Evolutionary conservation across 208 protist species (phyloP), one percentile per base, ranked within the genome.

Genomic region (Entamoeba nuttalli): DNA sequence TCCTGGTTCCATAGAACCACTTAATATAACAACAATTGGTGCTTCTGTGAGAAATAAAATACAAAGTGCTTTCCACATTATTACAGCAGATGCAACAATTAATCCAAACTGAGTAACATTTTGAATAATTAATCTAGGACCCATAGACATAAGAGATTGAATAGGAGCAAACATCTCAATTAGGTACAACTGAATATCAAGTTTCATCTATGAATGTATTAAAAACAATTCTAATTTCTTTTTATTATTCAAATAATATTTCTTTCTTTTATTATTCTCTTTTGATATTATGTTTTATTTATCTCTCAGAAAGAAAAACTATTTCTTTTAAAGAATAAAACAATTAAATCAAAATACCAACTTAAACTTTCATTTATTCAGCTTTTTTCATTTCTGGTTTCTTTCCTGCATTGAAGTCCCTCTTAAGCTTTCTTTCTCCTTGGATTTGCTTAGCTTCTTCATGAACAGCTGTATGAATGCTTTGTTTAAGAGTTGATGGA

Each of bases 11-110:
- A 95, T 95, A 41, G 41, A 53, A 44, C 95, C 95, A 48, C 25
- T 51, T 19, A 95, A 52, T 51, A 95, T 57, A 17, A 95, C 95
- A 48, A 95, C 95, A 94, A 25, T 44, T 15, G 95, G 95, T 25
- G 41, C 44, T 44, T 93, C 25, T n/a, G 55, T 69, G 2, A 69
- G 0, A n/a, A 69, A 69, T 0, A 69, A 25, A 69, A 69, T 5
- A 69, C 55, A 69, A 15, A 69, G 21, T n/a, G 55, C 3, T 25
- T 69, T 69, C 55, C 55, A 69, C 21, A 69, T 2, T 69, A 69
- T 69, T n/a, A 69, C 55, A 69, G 55, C 55, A 7, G 55, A 69
- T n/a, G 55, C 55, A 69, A 69, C 55, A n/a, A 69, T 69, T 25
- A 69, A 25, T 69, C 55, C 55, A 69, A 69, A 69, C 3, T 69